These are phyloP conservation scores for Beauveria asiatica DNA, from an alignment of 2,329 filamentous ascomycete genomes.

Conservation along the genomic window DNA sequence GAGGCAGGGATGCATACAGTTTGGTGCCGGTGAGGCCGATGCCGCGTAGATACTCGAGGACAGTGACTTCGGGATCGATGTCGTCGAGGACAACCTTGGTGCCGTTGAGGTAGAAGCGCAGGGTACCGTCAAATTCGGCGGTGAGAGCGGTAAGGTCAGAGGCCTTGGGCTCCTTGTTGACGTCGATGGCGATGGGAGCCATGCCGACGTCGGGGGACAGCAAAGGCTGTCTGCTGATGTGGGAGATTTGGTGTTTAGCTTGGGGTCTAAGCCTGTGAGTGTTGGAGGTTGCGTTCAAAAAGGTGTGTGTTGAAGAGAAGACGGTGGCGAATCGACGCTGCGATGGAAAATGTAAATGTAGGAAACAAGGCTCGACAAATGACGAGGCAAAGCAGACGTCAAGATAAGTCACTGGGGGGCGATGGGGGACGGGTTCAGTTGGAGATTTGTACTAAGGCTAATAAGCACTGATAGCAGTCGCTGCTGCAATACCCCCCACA, in stretches of 20 bases:
- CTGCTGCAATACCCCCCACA: not conserved
- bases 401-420: not conserved
- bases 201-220: conserved; percentile 25
- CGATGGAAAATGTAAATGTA: not conserved
- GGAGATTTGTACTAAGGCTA: not conserved
- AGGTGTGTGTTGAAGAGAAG: not conserved
- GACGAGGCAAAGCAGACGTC: not conserved
- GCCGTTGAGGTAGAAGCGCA: conserved; percentile 91
- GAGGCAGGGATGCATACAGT: conserved; percentile 39
- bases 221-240: not conserved
- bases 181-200: conserved; percentile 48
- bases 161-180: conserved; percentile 31
- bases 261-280: not conserved
- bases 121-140: conserved; percentile 72
- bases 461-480: not conserved
- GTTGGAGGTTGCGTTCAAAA: not conserved
- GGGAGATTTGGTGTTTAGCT: not conserved
- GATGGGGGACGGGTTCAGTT: not conserved
- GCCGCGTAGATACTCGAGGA: conserved; percentile 86
- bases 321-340: not conserved
- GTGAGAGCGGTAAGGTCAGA: conserved; percentile 45
- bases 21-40: conserved; percentile 94
- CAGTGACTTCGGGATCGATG: conserved; percentile 82
- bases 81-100: conserved; percentile 79
- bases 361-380: not conserved